These are phyloP conservation scores for Cyclotella atomus DNA, from an alignment of 108 stramenopile genomes.

Conservation along the genomic window DNA sequence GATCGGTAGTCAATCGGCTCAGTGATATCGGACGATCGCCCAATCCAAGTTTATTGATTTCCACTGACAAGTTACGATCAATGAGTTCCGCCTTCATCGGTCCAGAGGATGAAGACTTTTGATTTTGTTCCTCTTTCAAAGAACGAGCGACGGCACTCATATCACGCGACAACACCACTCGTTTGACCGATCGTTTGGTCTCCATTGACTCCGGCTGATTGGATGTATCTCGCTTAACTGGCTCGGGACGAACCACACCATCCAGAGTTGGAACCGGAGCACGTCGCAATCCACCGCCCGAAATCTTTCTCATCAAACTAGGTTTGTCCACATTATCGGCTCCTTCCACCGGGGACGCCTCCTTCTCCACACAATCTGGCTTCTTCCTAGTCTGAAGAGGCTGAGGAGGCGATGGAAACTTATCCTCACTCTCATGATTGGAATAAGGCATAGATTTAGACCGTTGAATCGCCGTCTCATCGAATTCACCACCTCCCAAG, in stretches of 20 bases:
- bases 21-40: conserved; percentile 43
- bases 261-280: conserved; percentile 4
- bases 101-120: conserved; percentile 39
- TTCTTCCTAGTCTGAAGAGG: conserved; percentile 9
- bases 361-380: conserved; percentile 12
- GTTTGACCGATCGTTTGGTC: conserved; percentile 74
- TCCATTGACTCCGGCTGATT: conserved; percentile 77
- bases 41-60: conserved; percentile 64
- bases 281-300: conserved; percentile 33
- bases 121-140: conserved; percentile 64
- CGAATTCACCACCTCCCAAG: neutral
- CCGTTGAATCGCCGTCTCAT: conserved; percentile 1
- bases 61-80: conserved; percentile 48
- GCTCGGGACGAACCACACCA: conserved; percentile 57
- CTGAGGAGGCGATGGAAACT: conserved; percentile 30
- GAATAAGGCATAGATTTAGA: conserved; percentile 31
- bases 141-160: conserved; percentile 70
- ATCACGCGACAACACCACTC: conserved; percentile 76
- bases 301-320: conserved; percentile 40
- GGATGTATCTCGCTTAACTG: conserved; percentile 84
- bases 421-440: neutral
- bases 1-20: conserved; percentile 37
- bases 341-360: conserved; percentile 12
- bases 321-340: conserved; percentile 23
- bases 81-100: conserved; percentile 39